Conservation (phyloP, 192 early-diverging fungal species). For the Coemansia sp. region DNA sequence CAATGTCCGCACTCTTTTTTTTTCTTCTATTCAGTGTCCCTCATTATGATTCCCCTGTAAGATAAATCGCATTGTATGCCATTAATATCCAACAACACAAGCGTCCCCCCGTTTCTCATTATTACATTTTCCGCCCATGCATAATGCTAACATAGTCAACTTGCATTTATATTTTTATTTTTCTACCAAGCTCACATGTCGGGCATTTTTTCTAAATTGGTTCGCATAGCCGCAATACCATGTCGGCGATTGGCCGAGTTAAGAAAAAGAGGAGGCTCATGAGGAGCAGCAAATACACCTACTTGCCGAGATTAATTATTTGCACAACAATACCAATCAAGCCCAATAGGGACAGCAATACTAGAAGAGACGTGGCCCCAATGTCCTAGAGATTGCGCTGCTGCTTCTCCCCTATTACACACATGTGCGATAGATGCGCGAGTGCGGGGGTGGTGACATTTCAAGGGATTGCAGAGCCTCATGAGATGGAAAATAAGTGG, state of each 20-base stretch:
- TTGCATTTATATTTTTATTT: not conserved
- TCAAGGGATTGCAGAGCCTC: not conserved
- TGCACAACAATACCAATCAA: not conserved
- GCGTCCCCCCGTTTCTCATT: not conserved
- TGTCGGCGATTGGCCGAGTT: not conserved
- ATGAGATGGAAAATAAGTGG: not conserved
- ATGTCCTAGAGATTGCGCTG: not conserved
- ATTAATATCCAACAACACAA: not conserved
- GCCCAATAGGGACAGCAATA: not conserved
- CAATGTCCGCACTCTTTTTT: not conserved
- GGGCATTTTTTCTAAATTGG: conserved; percentile 8
- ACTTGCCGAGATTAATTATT: conserved; percentile 5
- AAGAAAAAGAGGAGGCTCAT: not conserved
- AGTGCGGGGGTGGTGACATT: not conserved
- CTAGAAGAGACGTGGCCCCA: not conserved
- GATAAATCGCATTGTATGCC: not conserved
- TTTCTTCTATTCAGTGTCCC: not conserved
- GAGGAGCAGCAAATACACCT: not conserved
- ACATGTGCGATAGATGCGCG: not conserved
- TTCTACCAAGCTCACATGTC: not conserved
- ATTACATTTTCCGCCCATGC: not conserved
- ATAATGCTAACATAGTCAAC: not conserved
- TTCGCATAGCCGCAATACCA: not conserved
- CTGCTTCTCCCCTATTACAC: not conserved
- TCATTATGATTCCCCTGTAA: not conserved